Percentiles rank a stretch among this genome's conserved stretches.
phyloP scores from a whole-genome alignment of 257 asterid species.

The Lycium ferocissimum region DNA sequence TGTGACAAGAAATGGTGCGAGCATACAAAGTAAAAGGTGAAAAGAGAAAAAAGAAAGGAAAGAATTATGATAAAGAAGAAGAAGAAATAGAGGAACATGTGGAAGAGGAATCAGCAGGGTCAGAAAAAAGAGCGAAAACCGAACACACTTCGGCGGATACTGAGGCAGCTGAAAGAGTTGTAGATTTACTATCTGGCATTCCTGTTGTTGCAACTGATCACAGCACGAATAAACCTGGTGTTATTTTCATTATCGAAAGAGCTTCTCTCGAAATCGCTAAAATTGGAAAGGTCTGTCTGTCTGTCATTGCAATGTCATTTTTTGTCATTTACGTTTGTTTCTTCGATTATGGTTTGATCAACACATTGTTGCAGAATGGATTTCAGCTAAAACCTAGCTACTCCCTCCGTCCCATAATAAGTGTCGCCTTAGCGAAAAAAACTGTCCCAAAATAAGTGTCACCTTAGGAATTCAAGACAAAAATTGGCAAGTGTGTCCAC shows the following conservation, averaged over 20 bases:
- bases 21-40: slow-evolving; percentile 46
- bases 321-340: neutral
- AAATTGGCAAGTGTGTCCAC: no score
- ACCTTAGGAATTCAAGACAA: no score
- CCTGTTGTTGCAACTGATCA: slow-evolving; percentile 56
- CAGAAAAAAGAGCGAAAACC: slow-evolving; percentile 39
- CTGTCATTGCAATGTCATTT: no score
- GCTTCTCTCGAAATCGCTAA: slow-evolving; percentile 89
- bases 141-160: slow-evolving; percentile 39
- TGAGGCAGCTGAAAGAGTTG: slow-evolving; percentile 48
- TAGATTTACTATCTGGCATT: slow-evolving; percentile 65
- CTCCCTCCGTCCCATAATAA: no score
- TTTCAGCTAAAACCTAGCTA: no score
- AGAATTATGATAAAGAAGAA: slow-evolving; percentile 40
- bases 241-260: slow-evolving; percentile 79
- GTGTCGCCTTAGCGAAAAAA: no score
- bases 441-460: no score
- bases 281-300: slow-evolving; percentile 94
- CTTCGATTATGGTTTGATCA: neutral
- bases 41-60: slow-evolving; percentile 45
- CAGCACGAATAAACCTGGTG: slow-evolving; percentile 53
- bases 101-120: slow-evolving; percentile 26
- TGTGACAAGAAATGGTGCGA: slow-evolving; percentile 42
- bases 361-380: no score
- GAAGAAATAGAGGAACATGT: neutral